These are phyloP conservation scores for Fusarium sp. DNA, from an alignment of 2,329 filamentous ascomycete genomes.

Conservation along the genomic window DNA sequence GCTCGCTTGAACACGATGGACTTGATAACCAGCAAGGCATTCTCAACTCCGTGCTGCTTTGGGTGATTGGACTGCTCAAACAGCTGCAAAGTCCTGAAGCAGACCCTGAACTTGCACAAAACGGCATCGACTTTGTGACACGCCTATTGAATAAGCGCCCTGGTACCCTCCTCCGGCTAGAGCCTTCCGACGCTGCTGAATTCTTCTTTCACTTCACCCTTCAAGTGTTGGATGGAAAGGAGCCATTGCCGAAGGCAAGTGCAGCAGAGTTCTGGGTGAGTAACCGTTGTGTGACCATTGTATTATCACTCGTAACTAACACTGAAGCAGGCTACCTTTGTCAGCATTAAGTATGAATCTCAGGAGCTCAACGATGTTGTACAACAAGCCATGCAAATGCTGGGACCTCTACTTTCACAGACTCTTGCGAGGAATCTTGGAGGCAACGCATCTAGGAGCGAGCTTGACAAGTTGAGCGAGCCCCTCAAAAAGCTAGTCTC, in stretches of 20 bases:
- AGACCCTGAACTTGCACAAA: slow-evolving; percentile 79
- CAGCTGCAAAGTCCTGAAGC: slow-evolving; percentile 76
- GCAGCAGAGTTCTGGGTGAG: slow-evolving; percentile 82
- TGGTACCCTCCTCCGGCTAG: slow-evolving; percentile 70
- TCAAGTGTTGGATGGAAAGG: slow-evolving; percentile 76
- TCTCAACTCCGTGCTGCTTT: slow-evolving; percentile 67
- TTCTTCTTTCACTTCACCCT: slow-evolving; percentile 80
- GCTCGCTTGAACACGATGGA: slow-evolving; percentile 65
- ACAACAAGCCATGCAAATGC: slow-evolving; percentile 65
- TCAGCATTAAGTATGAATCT: slow-evolving; percentile 61
- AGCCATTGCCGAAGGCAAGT: slow-evolving; percentile 80
- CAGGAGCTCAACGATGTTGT: slow-evolving; percentile 59
- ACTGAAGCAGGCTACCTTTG: slow-evolving; percentile 63
- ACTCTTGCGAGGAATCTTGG: slow-evolving; percentile 75
- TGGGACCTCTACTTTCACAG: slow-evolving; percentile 72
- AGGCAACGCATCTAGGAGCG: slow-evolving; percentile 76
- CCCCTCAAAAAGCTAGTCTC: slow-evolving; percentile 77
- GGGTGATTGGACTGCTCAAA: slow-evolving; percentile 73
- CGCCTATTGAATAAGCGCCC: slow-evolving; percentile 73
- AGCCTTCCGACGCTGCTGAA: slow-evolving; percentile 69
- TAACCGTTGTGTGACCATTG: neutral
- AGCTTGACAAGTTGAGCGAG: slow-evolving; percentile 78
- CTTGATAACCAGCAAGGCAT: slow-evolving; percentile 61
- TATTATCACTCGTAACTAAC: neutral
- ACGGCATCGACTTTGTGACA: slow-evolving; percentile 78